These are phyloP conservation scores for Thymus quinquecostatus DNA, from an alignment of 257 asterid genomes.

Conservation along the genomic window DNA sequence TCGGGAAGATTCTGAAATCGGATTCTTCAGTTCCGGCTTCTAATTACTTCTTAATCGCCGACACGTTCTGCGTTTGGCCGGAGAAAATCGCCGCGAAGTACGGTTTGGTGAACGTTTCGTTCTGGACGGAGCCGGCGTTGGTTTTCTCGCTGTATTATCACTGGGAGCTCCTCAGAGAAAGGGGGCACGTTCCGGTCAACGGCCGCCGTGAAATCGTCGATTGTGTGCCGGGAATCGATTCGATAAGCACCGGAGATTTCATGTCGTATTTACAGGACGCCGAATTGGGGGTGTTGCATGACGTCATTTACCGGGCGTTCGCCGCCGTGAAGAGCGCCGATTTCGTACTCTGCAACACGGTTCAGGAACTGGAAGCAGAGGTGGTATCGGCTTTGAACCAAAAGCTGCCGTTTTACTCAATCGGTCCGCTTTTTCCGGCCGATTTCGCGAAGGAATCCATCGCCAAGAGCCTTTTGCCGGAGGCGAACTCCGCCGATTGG, in stretches of 20 bases:
- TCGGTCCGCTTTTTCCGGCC: slow-evolving; percentile 24
- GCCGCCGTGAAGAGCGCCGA: slow-evolving; percentile 9
- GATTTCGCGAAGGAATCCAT: not conserved
- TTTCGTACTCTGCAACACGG: slow-evolving; percentile 28
- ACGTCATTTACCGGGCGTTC: slow-evolving; percentile 5
- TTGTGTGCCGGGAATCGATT: not conserved
- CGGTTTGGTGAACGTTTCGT: slow-evolving; percentile 47
- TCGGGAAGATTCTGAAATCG: slow-evolving; percentile 33
- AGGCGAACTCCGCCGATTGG: slow-evolving; percentile 9
- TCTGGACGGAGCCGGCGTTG: slow-evolving; percentile 52
- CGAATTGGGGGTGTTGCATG: not conserved
- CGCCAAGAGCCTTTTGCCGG: slow-evolving; percentile 9
- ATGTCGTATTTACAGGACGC: slow-evolving; percentile 16
- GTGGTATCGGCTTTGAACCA: slow-evolving; percentile 18
- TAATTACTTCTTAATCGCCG: slow-evolving; percentile 42
- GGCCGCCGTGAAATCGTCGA: slow-evolving; percentile 14
- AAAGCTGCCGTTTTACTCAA: slow-evolving; percentile 24
- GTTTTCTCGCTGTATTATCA: slow-evolving; percentile 35
- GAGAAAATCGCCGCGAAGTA: slow-evolving; percentile 41
- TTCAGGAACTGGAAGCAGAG: slow-evolving; percentile 6
- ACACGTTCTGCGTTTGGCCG: slow-evolving; percentile 46
- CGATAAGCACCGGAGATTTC: not conserved
- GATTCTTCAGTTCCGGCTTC: slow-evolving; percentile 34
- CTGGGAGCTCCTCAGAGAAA: slow-evolving; percentile 4
- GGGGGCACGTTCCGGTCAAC: not conserved